A percentile compares a stretch with the other conserved stretches of the same genome.
Conservation (phyloP, 108 stramenopile genomes). For the Conticribra guillardii region DNA sequence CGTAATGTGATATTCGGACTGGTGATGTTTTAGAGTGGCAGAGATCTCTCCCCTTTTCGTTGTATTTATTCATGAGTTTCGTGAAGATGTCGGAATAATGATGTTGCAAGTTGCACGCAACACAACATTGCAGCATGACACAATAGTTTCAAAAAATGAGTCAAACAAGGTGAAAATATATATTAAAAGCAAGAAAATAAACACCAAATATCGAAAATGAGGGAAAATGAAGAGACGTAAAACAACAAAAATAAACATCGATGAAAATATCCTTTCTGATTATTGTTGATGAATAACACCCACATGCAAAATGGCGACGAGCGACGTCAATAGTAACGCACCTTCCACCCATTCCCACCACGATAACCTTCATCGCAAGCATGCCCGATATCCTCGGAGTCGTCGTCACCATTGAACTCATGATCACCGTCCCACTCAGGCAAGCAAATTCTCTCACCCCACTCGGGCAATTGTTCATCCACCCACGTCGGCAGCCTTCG, state of each 20-base stretch:
- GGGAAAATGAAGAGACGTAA: background rate
- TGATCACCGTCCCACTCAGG: slow-evolving; percentile 67
- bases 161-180: no score
- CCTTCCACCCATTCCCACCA: slow-evolving; percentile 69
- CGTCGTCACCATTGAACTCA: no score
- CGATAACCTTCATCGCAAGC: slow-evolving; percentile 41
- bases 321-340: slow-evolving; percentile 13
- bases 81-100: background rate
- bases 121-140: background rate
- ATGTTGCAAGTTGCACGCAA: background rate
- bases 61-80: slow-evolving; percentile 3
- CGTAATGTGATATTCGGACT: slow-evolving; percentile 71
- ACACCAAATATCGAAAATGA: no score
- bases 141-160: no score
- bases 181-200: no score
- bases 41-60: slow-evolving; percentile 54
- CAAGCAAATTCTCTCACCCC: slow-evolving; percentile 59
- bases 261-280: background rate
- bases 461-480: slow-evolving; percentile 30
- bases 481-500: slow-evolving; percentile 36
- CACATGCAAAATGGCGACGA: background rate
- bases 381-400: slow-evolving; percentile 3
- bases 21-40: slow-evolving; percentile 67
- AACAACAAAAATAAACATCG: background rate
- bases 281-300: background rate